These are phyloP conservation scores for Phycomyces blakesleeanus DNA, from an alignment of 192 early-diverging fungal species.

Conservation along the genomic window DNA sequence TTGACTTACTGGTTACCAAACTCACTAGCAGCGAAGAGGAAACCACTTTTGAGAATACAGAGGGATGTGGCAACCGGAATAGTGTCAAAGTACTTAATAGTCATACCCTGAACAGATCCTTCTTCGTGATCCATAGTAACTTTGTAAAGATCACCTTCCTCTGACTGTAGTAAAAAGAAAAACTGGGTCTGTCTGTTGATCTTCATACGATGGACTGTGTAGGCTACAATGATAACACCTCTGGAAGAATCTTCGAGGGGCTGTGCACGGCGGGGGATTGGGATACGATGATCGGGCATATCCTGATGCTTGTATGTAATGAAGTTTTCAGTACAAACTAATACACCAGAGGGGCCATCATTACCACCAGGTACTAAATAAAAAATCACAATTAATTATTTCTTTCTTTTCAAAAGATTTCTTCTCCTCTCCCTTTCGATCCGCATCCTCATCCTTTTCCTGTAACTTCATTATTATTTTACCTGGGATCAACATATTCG, in stretches of 20 bases:
- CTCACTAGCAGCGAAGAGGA: slow-evolving; percentile 88
- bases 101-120: slow-evolving; percentile 61
- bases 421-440: neutral
- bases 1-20: slow-evolving; percentile 88
- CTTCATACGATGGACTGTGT: slow-evolving; percentile 89
- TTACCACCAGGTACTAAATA: slow-evolving; percentile 70
- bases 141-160: slow-evolving; percentile 93
- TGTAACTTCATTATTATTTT: neutral
- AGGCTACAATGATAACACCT: slow-evolving; percentile 74
- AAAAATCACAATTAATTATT: neutral
- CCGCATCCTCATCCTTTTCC: neutral
- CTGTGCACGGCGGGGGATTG: slow-evolving; percentile 78
- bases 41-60: slow-evolving; percentile 88
- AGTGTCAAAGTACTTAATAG: slow-evolving; percentile 94
- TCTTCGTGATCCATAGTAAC: slow-evolving; percentile 78
- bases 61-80: slow-evolving; percentile 77
- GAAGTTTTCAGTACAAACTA: slow-evolving; percentile 89
- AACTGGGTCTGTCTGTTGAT: slow-evolving; percentile 63
- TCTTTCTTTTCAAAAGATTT: neutral
- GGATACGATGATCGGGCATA: slow-evolving; percentile 56
- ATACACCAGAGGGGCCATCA: slow-evolving; percentile 95
- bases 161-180: slow-evolving; percentile 88
- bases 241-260: slow-evolving; percentile 61
- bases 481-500: slow-evolving; percentile 81
- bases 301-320: slow-evolving; percentile 85